A percentile compares a stretch with the other conserved stretches of the same genome.
These are phyloP conservation scores for Flueggea neowawraea DNA, from an alignment of 441 rosid genomes.

Conservation along the genomic window DNA sequence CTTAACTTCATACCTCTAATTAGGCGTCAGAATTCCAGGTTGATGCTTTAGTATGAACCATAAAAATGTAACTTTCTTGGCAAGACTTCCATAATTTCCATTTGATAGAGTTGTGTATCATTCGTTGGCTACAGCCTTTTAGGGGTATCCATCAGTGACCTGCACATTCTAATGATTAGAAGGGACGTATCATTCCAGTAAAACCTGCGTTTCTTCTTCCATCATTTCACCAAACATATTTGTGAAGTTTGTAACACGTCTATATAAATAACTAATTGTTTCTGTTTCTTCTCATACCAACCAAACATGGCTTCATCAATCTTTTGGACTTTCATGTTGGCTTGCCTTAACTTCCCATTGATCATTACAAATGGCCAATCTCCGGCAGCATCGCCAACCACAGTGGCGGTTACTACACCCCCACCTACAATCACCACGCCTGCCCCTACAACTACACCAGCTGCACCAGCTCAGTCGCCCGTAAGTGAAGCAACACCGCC, in stretches of 20 bases:
- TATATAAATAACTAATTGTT: constrained; percentile 27
- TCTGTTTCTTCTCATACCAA: constrained; percentile 19
- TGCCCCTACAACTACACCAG: constrained; percentile 31
- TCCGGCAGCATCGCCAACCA: constrained; percentile 68
- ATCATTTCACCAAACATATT: constrained; percentile 46
- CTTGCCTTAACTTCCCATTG: constrained; percentile 35
- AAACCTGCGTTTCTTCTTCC: constrained; percentile 46
- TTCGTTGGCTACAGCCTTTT: constrained; percentile 5
- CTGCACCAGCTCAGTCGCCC: constrained; percentile 34
- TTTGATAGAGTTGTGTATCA: neutral
- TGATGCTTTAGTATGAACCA: no score
- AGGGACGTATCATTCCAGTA: constrained; percentile 46
- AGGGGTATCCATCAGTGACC: no score
- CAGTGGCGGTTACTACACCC: constrained; percentile 21
- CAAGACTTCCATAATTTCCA: neutral
- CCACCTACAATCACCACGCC: constrained; percentile 27
- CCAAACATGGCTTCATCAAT: constrained; percentile 46
- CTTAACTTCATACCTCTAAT: no score
- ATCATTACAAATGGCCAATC: constrained; percentile 51
- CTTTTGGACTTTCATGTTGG: constrained; percentile 32
- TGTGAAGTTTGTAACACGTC: constrained; percentile 1
- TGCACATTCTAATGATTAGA: constrained; percentile 30
- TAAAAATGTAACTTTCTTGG: neutral
- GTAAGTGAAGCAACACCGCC: constrained; percentile 34
- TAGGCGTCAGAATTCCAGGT: no score